Evolutionary conservation across 768 basidiomycete genomes (phyloP), one percentile per base, ranked within the genome.

Genomic region (Ramaria sp.): DNA sequence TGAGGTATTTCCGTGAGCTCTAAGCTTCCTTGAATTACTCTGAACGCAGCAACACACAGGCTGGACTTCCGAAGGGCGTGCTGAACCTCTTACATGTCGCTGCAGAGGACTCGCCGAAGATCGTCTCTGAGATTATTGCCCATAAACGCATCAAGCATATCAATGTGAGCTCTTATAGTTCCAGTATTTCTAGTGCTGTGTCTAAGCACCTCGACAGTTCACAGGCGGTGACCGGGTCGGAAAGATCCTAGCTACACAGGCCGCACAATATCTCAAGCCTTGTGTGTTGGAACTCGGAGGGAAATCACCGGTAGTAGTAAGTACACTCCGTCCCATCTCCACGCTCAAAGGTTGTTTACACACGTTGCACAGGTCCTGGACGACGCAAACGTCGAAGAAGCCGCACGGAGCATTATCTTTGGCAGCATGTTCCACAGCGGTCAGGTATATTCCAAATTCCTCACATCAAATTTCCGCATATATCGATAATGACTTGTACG

Each of bases 51-150:
- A 32, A 12, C 13, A n/a, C 27, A 5, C 24, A 74, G 62, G 82
- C 82, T 0, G 82, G 83, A 0, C 63, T 86, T 0, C 83, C 83
- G 4, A 64, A 67, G 20, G 81, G 81, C 4, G 80, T 80, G 5
- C 60, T 84, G 5, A 81, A 83, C 59, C 75, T 73, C 60, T 59
- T 83, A 15, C 71, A 75, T 5, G 71, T 74, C 58, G 71, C 75
- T 4, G 62, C 65, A 15, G 71, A 75, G 37, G 67, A 65, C 45
- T 68, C 76, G 0, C 77, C 79, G 2, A 58, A 62, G 0, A 61
- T 74, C 32, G 74, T 73, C 0, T 68, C 77, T 0, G 70, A 78
- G 60, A 71, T 81, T 20, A 81, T 83, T 53, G 77, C 70, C 1
- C 75, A 82, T 59, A 76, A 77, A 1, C 62, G 65, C 16, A 70